phyloP scores from a whole-genome alignment of 768 basidiomycete genomes.

The Auriscalpium vulgare region DNA sequence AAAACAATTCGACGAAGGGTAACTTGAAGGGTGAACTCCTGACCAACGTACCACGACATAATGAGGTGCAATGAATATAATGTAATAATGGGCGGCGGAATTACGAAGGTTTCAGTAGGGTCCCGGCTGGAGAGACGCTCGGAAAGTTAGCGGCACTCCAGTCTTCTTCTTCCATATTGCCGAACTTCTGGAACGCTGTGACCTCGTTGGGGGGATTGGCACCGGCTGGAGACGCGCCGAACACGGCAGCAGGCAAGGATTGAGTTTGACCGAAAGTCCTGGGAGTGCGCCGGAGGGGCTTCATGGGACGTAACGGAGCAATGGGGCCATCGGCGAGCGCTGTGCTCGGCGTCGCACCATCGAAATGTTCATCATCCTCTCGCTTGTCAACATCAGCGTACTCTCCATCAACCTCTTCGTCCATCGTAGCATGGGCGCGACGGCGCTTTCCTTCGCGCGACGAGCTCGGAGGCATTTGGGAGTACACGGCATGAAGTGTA shows the following conservation, averaged over 20 bases:
- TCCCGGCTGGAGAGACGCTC: neutral
- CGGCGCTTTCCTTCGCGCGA: constrained; percentile 32
- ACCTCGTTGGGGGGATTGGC: neutral
- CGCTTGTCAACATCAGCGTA: neutral
- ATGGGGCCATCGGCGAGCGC: constrained; percentile 5
- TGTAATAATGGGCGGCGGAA: neutral
- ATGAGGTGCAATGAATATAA: neutral
- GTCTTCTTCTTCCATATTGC: constrained; percentile 11
- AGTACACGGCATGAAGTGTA: constrained; percentile 42
- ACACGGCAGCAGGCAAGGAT: constrained; percentile 11
- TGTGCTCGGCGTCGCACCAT: neutral
- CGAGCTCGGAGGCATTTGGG: constrained; percentile 11
- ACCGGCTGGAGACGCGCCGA: neutral
- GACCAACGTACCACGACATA: neutral
- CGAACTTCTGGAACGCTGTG: neutral
- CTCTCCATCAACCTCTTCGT: constrained; percentile 6
- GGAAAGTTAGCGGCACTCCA: constrained; percentile 11
- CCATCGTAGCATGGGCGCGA: constrained; percentile 12
- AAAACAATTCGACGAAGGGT: neutral
- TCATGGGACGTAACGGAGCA: constrained; percentile 24
- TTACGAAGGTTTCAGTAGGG: neutral
- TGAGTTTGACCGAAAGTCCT: constrained; percentile 11
- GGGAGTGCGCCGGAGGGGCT: constrained; percentile 28
- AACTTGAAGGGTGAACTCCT: too few relatives aligned
- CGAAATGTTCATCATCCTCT: neutral